Evolutionary conservation across 805 yeast species (phyloP).

Genomic region (Wickerhamomyces subpelliculosus): DNA sequence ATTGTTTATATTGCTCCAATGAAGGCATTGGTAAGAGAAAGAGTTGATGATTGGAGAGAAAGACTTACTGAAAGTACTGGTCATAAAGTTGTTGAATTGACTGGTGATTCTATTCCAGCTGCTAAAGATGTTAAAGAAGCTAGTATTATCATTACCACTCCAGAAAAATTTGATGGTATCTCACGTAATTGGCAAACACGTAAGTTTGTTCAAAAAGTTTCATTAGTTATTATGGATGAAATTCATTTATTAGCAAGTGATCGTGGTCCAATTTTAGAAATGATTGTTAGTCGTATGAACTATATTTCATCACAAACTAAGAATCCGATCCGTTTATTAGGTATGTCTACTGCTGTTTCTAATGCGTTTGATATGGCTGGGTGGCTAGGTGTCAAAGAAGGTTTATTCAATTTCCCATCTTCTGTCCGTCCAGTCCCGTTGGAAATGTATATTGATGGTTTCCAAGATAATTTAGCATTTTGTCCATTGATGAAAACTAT

Average conservation of each 20-base stretch:
- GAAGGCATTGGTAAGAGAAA: conserved; percentile 93
- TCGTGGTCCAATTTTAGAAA: conserved; percentile 95
- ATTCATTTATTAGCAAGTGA: conserved; percentile 96
- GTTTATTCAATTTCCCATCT: conserved; percentile 91
- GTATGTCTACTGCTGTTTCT: conserved; percentile 90
- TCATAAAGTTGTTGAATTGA: conserved; percentile 76
- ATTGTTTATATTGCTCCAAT: conserved; percentile 90
- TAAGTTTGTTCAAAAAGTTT: conserved; percentile 76
- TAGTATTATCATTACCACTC: conserved; percentile 87
- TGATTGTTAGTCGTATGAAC: conserved; percentile 87
- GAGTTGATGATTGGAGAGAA: conserved; percentile 81
- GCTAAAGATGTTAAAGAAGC: conserved; percentile 72
- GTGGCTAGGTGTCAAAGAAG: conserved; percentile 85
- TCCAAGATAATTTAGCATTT: conserved; percentile 77
- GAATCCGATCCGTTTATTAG: conserved; percentile 81
- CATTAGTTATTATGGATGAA: conserved; percentile 86
- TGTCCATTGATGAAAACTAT: conserved; percentile 61
- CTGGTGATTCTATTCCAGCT: conserved; percentile 93
- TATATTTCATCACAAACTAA: conserved; percentile 93
- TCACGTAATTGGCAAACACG: conserved; percentile 91
- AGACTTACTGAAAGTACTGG: conserved; percentile 82
- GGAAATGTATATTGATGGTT: conserved; percentile 84
- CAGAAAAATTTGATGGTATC: conserved; percentile 97
- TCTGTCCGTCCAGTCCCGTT: conserved; percentile 95
- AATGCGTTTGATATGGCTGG: conserved; percentile 93